Evolutionary conservation across 2,329 filamentous ascomycete species (phyloP).

Genomic region (Botrytis deweyae): DNA sequence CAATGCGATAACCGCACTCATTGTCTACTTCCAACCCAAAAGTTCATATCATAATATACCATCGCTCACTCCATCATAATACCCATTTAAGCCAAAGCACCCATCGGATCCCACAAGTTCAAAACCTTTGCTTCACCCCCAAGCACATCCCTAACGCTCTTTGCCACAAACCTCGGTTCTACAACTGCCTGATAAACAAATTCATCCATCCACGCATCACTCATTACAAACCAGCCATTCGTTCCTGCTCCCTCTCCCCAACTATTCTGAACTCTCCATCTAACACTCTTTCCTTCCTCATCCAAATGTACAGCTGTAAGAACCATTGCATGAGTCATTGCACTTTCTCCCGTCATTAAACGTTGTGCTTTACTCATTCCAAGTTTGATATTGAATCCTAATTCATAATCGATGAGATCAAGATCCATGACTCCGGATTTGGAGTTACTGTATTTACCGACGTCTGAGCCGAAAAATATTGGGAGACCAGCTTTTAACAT

Average conservation of each 20-base stretch:
- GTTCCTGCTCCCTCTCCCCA: conserved; percentile 72
- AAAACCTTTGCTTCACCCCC: conserved; percentile 68
- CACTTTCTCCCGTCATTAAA: conserved; percentile 69
- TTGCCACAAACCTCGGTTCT: conserved; percentile 65
- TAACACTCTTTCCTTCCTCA: conserved; percentile 60
- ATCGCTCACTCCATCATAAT: neutral
- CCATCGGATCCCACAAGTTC: conserved; percentile 80
- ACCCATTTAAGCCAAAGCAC: conserved; percentile 57
- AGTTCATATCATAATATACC: neutral
- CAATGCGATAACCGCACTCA: rapidly evolving
- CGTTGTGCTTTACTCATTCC: conserved; percentile 75
- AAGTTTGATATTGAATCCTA: conserved; percentile 77
- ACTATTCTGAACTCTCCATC: conserved; percentile 86
- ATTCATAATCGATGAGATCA: conserved; percentile 71
- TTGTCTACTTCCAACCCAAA: neutral
- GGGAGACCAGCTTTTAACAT: conserved; percentile 79
- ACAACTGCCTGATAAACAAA: conserved; percentile 87
- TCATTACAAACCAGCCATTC: conserved; percentile 89
- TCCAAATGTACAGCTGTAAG: conserved; percentile 82
- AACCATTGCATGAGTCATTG: conserved; percentile 94
- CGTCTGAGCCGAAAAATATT: conserved; percentile 86
- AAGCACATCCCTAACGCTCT: conserved; percentile 68
- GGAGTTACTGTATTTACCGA: conserved; percentile 75
- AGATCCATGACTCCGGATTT: conserved; percentile 76
- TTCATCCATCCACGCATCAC: conserved; percentile 74